A percentile compares a stretch with the other conserved stretches of the same genome.
These are phyloP conservation scores for Ensete ventricosum DNA, from an alignment of 176 grass and related monocot genomes.

Conservation along the genomic window DNA sequence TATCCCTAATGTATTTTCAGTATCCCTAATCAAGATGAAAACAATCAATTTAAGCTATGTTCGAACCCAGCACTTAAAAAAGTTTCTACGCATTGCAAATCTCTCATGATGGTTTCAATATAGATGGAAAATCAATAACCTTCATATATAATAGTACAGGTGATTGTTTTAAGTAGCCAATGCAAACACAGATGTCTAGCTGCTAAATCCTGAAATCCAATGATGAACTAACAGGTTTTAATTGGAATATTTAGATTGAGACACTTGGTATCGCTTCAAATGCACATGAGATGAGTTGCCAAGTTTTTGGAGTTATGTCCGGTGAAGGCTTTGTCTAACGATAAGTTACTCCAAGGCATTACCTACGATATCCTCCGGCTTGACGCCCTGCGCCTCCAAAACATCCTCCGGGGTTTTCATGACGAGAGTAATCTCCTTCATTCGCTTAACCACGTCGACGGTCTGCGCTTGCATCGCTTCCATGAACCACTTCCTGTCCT, in stretches of 20 bases:
- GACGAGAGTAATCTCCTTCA: constrained; percentile 88
- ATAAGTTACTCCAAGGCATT: background rate
- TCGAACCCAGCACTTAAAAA: no score
- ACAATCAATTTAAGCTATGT: no score
- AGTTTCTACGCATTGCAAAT: no score
- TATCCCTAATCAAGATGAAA: no score
- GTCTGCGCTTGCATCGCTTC: constrained; percentile 60
- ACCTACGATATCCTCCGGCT: constrained; percentile 66
- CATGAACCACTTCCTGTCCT: constrained; percentile 65
- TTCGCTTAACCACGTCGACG: constrained; percentile 63
- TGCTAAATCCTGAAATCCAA: background rate
- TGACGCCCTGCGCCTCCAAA: constrained; percentile 53
- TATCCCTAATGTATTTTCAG: no score
- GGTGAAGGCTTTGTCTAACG: background rate
- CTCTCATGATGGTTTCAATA: no score
- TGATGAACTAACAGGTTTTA: background rate
- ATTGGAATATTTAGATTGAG: background rate
- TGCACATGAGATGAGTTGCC: no score
- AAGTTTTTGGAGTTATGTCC: no score
- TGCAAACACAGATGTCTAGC: background rate
- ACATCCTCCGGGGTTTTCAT: constrained; percentile 87
- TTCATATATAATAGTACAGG: no score
- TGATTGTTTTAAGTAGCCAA: background rate
- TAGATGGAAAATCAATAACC: no score
- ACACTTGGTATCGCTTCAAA: background rate